Base-by-base conservation (phyloP, 2,329 filamentous ascomycete genomes). In the Colletotrichum cereale region DNA sequence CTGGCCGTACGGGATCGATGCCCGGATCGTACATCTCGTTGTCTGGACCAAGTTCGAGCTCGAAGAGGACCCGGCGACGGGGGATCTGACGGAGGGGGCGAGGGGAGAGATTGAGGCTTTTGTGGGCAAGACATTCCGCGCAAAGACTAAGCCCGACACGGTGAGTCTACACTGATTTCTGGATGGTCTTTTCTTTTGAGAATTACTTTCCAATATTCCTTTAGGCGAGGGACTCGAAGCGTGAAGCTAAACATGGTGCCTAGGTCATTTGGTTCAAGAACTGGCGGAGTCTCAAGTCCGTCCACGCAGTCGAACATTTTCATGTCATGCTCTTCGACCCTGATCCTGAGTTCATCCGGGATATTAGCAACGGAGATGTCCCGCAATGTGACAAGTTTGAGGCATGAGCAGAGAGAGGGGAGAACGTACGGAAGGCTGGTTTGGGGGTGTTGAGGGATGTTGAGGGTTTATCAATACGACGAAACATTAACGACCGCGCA, bases 21-120 rank as follows among this genome's bases (percentile, higher is more conserved):
- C 84, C 57, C 86, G 88, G 62, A 95, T 97, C 74, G 88, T 93
- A 21, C 96, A 98, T 79, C 85, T 98, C 3, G 93, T 97, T 6
- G 90, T 97, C 16, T 98, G 96, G 96, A 96, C 93, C 58, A 97
- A 97, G 81, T 97, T 97, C 77, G 86, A 88, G 58, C 84, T 98
- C 31, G 86, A 90, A 64, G 92, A 95, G 68, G 91, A 96, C 76
- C 80, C 82, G 5, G 77, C 68, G 84, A 88, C 90, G 0, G 91
- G 89, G 18, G 90, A 94, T 74, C 82, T 97, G 78, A 94, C 92
- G 1, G 85, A 88, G 3, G 81, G 86, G 72, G 89, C 90, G 10
- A 87, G 90, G 60, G 82, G 81, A 24, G 84, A 90, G 78, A 93
- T 98, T 73, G 89, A 95, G 52, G 84, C 82, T 5, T 98, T 90